Base-by-base conservation (phyloP, 257 asterid species). In the Solanum pennellii region DNA sequence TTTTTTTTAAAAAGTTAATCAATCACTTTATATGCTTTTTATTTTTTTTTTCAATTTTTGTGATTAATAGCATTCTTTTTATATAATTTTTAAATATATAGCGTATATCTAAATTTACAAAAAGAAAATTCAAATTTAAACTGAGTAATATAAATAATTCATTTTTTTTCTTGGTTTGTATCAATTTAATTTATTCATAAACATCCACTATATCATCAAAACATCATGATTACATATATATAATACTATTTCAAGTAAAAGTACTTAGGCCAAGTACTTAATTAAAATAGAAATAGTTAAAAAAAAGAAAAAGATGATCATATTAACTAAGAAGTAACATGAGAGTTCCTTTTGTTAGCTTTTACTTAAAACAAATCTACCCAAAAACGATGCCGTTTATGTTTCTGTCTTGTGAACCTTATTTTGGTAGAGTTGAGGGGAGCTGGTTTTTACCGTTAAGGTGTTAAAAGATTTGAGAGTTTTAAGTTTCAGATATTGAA, bases 401-500 rank as follows among this genome's bases (percentile, higher is more conserved):
- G 91, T 66, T 87, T 84, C 86, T 52, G 66, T 68, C 44, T 6
- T 42, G 2, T 9, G 89, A 85, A 89, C 90, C 91, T 90, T 90
- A 92, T 90, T 90, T 92, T 47, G 94, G 91, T 89, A 89, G 95
- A 92, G 94, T 93, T 90, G 88, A 49, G 49, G 87, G 74, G 12
- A 23, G 2, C 33, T 86, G 86, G 42, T 12, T 33, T 49, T 59
- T 25, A 27, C 86, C 52, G 91, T 86, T 83, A 90, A 15, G 39
- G 39, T 37, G 39, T 37, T 37, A 37, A 4, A 5, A n/a, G 31
- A 23, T 0, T 60, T 60, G 69, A 60, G 0, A 60, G 6, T 69
- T 69, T 75, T 88, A 91, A 42, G 93, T 82, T 91, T 93, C 89
- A 83, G 97, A 95, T 90, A 89, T 89, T 74, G 94, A 94, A 45